These are phyloP conservation scores for Plasmodium relictum DNA, from an alignment of 169 alveolate species.

Conservation along the genomic window DNA sequence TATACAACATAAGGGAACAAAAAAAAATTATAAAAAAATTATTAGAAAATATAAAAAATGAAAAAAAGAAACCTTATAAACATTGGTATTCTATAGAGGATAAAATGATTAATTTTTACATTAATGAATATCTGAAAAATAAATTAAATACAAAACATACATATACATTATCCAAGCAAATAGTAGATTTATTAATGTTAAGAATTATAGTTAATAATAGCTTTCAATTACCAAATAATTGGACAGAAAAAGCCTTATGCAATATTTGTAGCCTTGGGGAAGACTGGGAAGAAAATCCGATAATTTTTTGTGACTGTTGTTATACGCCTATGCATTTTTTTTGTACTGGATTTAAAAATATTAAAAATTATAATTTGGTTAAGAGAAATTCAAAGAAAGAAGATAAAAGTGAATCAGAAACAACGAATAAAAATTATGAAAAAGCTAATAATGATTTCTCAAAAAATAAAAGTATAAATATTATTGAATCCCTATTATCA, in stretches of 20 bases:
- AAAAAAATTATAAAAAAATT: constrained; percentile 52
- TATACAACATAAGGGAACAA: constrained; percentile 67
- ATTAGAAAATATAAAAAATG: constrained; percentile 56
- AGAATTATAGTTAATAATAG: constrained; percentile 80
- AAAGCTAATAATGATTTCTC: not conserved
- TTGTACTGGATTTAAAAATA: constrained; percentile 60
- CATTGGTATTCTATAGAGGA: constrained; percentile 84
- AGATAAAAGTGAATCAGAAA: constrained; percentile 18
- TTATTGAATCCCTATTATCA: constrained; percentile 20
- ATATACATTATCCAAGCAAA: constrained; percentile 83
- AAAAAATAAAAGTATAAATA: constrained; percentile 36
- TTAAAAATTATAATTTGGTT: constrained; percentile 40
- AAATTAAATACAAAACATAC: constrained; percentile 85
- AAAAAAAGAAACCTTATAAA: constrained; percentile 64
- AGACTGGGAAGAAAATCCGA: constrained; percentile 90
- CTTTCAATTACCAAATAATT: constrained; percentile 81
- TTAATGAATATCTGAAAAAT: constrained; percentile 84
- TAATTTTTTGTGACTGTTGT: constrained; percentile 87
- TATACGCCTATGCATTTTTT: constrained; percentile 86
- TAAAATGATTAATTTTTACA: constrained; percentile 83
- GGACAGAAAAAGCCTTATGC: constrained; percentile 89
- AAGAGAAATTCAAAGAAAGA: constrained; percentile 17
- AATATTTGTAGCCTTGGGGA: constrained; percentile 86
- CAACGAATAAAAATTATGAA: not conserved
- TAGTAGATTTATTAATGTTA: constrained; percentile 80